Percentiles rank a stretch among this genome's conserved stretches.
Evolutionary conservation across 495 filamentous ascomycete genomes (phyloP).

Genomic region (Xylaria grammica): DNA sequence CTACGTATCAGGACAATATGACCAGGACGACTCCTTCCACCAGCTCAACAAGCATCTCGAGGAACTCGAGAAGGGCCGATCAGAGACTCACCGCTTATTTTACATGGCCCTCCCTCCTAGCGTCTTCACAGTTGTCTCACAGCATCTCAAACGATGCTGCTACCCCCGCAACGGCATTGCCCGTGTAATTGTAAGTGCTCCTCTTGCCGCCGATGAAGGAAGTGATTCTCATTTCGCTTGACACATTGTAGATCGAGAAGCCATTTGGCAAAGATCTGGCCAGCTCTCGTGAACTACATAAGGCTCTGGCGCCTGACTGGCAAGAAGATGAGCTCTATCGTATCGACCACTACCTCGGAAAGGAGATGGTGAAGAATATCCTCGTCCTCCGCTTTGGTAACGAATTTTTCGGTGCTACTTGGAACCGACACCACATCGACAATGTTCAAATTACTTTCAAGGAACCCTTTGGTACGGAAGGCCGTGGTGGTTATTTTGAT

Average conservation of each 20-base stretch:
- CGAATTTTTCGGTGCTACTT: conserved; percentile 98
- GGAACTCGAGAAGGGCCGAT: conserved; percentile 79
- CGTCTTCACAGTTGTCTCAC: conserved; percentile 96
- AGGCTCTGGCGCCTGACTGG: conserved; percentile 96
- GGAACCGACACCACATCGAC: conserved; percentile 99
- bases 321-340: conserved; percentile 99
- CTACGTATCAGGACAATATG: conserved; percentile 96
- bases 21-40: conserved; percentile 93
- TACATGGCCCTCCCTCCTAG: conserved; percentile 99
- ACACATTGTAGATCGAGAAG: conserved; percentile 81
- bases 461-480: conserved; percentile 99
- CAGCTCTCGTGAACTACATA: conserved; percentile 93
- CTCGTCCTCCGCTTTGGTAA: conserved; percentile 98
- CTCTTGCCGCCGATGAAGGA: background rate
- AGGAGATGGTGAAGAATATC: conserved; percentile 99
- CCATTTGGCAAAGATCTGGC: conserved; percentile 97
- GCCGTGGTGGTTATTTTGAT: conserved; percentile 98
- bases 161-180: conserved; percentile 89
- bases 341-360: conserved; percentile 99
- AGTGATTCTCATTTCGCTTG: conserved; percentile 22
- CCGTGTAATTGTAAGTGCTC: conserved; percentile 79
- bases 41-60: conserved; percentile 88
- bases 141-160: conserved; percentile 95
- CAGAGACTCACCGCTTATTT: conserved; percentile 90
- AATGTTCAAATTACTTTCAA: conserved; percentile 99